These are phyloP conservation scores for Chondrus crispus DNA, from an alignment of 23 red algal species.

Conservation along the genomic window DNA sequence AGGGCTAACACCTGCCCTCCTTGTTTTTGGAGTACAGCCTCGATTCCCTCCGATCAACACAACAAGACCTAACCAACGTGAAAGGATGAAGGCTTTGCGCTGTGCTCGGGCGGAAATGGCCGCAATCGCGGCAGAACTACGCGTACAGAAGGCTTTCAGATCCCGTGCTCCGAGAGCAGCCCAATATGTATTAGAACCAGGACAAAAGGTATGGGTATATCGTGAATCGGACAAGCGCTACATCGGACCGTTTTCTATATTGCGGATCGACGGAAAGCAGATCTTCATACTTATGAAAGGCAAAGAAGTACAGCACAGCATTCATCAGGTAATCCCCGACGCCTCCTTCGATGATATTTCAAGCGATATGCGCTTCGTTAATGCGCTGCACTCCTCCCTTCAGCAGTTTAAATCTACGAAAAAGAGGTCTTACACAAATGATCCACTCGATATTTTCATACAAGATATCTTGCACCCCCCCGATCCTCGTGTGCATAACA, in stretches of 20 bases:
- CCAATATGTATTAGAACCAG: background rate
- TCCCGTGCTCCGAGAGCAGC: background rate
- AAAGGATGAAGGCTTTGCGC: slow-evolving; percentile 11
- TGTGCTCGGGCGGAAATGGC: slow-evolving; percentile 28
- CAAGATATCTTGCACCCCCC: too few species aligned
- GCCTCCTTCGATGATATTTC: too few species aligned
- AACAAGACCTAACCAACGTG: background rate
- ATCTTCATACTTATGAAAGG: background rate
- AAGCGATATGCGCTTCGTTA: too few species aligned
- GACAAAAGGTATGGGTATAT: background rate
- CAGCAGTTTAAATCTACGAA: too few species aligned
- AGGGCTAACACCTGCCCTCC: background rate
- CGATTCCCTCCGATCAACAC: background rate
- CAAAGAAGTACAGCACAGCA: background rate
- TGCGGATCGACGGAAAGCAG: background rate
- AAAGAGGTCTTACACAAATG: too few species aligned
- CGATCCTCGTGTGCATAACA: too few species aligned
- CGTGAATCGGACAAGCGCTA: background rate
- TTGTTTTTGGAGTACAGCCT: slow-evolving; percentile 5
- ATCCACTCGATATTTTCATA: too few species aligned
- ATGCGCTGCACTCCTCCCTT: too few species aligned
- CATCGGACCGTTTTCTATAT: background rate
- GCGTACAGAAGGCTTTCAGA: background rate
- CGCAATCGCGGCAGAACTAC: slow-evolving; percentile 1
- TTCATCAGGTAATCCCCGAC: too few species aligned